A percentile compares a stretch with the other conserved stretches of the same genome.
Conservation (phyloP, 805 yeast genomes). For the Jamesozyma spencerorum region DNA sequence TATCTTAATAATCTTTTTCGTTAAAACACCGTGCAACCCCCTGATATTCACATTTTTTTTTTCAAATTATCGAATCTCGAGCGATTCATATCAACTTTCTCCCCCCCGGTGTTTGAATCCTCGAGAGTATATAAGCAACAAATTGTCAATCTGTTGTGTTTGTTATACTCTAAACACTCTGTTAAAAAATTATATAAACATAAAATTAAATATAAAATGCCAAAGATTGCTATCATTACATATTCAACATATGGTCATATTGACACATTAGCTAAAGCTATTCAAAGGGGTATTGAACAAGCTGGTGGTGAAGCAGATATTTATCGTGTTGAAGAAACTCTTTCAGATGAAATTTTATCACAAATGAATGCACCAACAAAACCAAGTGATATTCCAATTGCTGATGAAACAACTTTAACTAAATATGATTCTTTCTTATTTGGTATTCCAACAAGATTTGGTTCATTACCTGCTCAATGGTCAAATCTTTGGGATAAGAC, state of each 20-base stretch:
- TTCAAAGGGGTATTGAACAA: slow-evolving; percentile 57
- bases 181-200: too few relatives aligned
- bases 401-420: slow-evolving; percentile 48
- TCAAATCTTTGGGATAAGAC: slow-evolving; percentile 68
- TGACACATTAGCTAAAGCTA: slow-evolving; percentile 55
- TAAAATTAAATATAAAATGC: slow-evolving; percentile 21
- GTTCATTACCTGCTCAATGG: slow-evolving; percentile 72
- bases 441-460: slow-evolving; percentile 83
- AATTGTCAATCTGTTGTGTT: too few relatives aligned
- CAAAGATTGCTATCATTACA: slow-evolving; percentile 41
- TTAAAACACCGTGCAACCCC: too few relatives aligned
- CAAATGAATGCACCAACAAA: slow-evolving; percentile 61
- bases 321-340: slow-evolving; percentile 71
- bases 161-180: too few relatives aligned
- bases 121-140: too few relatives aligned
- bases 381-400: slow-evolving; percentile 49
- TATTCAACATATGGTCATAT: slow-evolving; percentile 81
- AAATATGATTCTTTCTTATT: slow-evolving; percentile 73
- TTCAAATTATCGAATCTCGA: too few relatives aligned
- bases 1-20: too few relatives aligned
- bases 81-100: too few relatives aligned
- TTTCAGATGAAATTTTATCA: slow-evolving; percentile 48
- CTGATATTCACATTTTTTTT: too few relatives aligned
- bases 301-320: slow-evolving; percentile 66
- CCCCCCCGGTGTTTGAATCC: too few relatives aligned